A percentile compares a stretch with the other conserved stretches of the same genome.
Conservation (phyloP, 2,329 filamentous ascomycete genomes). For the Paecilomyces fulvus region DNA sequence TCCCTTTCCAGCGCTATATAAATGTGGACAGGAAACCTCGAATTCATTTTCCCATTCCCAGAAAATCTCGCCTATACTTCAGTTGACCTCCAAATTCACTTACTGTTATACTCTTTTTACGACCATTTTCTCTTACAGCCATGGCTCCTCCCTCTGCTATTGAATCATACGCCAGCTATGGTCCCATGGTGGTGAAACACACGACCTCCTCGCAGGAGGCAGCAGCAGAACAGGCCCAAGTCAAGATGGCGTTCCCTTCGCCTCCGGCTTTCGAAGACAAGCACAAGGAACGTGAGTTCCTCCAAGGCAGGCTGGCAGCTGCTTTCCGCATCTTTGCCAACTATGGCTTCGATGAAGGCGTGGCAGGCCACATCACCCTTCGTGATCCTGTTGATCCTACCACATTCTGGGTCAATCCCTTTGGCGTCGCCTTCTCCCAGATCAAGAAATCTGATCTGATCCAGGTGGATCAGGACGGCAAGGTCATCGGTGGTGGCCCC, state of each 20-base stretch:
- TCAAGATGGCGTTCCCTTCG: conserved; percentile 24
- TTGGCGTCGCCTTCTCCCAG: conserved; percentile 53
- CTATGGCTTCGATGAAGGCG: conserved; percentile 50
- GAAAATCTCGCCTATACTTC: not conserved
- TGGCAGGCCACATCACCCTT: conserved; percentile 57
- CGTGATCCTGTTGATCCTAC: conserved; percentile 52
- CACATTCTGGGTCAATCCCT: conserved; percentile 61
- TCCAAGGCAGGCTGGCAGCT: conserved; percentile 47
- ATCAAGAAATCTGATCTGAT: conserved; percentile 61
- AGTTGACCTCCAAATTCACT: not conserved
- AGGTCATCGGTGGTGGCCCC: conserved; percentile 54
- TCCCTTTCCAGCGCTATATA: too few relatives aligned
- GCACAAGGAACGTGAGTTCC: conserved; percentile 42
- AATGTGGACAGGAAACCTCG: not conserved
- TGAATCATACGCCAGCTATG: conserved; percentile 10
- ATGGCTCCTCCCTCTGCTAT: conserved; percentile 24
- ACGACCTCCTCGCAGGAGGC: conserved; percentile 11
- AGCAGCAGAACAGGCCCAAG: conserved; percentile 17
- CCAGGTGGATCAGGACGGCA: conserved; percentile 52
- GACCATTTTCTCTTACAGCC: not conserved
- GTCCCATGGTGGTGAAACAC: conserved; percentile 9
- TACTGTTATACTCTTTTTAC: not conserved
- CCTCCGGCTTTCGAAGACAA: conserved; percentile 34
- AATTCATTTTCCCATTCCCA: not conserved
- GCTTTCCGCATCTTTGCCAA: conserved; percentile 53